These are phyloP conservation scores for Amorphotheca resinae DNA, from an alignment of 495 filamentous ascomycete genomes.

Conservation along the genomic window DNA sequence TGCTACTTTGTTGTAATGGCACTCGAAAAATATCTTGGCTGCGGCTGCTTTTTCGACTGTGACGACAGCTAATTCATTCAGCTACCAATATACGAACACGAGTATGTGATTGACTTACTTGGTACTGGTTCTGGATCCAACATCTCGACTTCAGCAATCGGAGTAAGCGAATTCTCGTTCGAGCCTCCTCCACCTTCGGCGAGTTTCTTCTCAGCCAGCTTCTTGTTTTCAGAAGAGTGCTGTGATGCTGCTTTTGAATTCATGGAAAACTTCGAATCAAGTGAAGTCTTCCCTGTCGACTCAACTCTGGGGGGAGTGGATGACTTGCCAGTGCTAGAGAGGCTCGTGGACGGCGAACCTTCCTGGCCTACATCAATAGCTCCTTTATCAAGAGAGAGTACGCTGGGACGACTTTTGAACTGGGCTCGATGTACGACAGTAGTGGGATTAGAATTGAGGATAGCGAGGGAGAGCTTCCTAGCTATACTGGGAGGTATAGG, in stretches of 20 bases:
- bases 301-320: conserved; percentile 8
- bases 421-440: conserved; percentile 34
- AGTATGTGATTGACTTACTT: conserved; percentile 15
- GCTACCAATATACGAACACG: neutral
- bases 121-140: conserved; percentile 13
- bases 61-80: conserved; percentile 35
- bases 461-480: conserved; percentile 30
- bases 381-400: conserved; percentile 15
- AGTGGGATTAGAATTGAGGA: conserved; percentile 32
- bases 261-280: conserved; percentile 16
- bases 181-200: conserved; percentile 5
- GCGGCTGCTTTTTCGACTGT: conserved; percentile 69
- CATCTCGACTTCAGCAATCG: conserved; percentile 17
- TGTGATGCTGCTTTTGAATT: conserved; percentile 13
- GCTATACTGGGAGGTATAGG: conserved; percentile 17
- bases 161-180: conserved; percentile 11
- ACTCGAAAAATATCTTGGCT: conserved; percentile 80
- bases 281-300: conserved; percentile 19
- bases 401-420: conserved; percentile 22
- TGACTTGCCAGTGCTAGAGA: conserved; percentile 10
- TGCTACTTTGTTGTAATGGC: conserved; percentile 59
- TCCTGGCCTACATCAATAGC: conserved; percentile 6
- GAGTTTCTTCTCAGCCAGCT: conserved; percentile 1
- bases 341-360: conserved; percentile 13
- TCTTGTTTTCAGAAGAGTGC: conserved; percentile 17